Evolutionary conservation across 2,329 filamentous ascomycete genomes (phyloP), one percentile per base, ranked within the genome.

Genomic region (Phialophora verrucosa): DNA sequence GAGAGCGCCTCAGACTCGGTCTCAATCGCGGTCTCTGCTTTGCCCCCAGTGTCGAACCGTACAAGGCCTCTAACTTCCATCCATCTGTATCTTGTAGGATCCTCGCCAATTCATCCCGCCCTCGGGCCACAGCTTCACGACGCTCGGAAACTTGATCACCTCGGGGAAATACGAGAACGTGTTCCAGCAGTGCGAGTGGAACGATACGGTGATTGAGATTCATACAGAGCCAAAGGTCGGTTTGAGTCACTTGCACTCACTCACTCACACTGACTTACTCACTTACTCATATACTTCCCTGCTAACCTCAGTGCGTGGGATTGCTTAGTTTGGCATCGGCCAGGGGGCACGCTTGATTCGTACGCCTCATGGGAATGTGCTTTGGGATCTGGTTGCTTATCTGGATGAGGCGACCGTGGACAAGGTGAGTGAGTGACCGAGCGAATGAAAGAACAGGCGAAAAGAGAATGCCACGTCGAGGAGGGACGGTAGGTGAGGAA

Each of bases 321-420:
- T n/a, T 11, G 32, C 10, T 35, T 51, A 88, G 75, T 79, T 93
- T 67, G 91, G 82, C 62, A 95, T 95, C 69, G 91, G 91, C 0
- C 89, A 95, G 77, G 84, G 91, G 35, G 88, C 88, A 23, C 83
- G 93, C 55, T 80, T 96, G 1, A 79, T 94, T 12, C 81, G 83
- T 58, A 91, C 90, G 0, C 81, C 85, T 0, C 65, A 77, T 0
- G 91, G 91, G 0, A 93, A 93, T 75, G 77, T 95, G 1, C 84
- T 95, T 1, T 96, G 91, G 91, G 92, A 95, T 77, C 88, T 90
- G 68, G 81, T 95, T 64, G 84, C 90, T 0, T 86, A 88, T 69
- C 79, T 95, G 2, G 90, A 93, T 74, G 78, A 83, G 1, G 83
- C 83, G 3, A 93, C 91, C 0, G 77, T 91, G 0, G 74, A 78